phyloP scores from a whole-genome alignment of 2,329 filamentous ascomycete genomes.

The Colletotrichum sp. region DNA sequence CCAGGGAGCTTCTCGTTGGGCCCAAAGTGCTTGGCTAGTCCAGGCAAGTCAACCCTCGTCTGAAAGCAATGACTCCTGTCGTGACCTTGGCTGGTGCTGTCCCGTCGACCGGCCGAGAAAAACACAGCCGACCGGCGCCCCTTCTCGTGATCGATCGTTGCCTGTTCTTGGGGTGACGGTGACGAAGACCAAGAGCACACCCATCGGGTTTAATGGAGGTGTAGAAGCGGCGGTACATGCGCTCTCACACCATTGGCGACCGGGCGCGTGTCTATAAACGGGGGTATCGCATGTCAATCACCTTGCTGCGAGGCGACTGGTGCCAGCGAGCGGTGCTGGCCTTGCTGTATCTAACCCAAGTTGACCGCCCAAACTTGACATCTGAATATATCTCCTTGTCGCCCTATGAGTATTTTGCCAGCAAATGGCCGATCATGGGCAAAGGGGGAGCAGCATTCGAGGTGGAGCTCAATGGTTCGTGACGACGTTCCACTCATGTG shows the following conservation, averaged over 20 bases:
- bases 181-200: slow-evolving; percentile 20
- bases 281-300: slow-evolving; percentile 14
- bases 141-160: slow-evolving; percentile 10
- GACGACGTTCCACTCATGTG: neutral
- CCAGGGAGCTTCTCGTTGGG: neutral
- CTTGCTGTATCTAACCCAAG: neutral
- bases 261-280: slow-evolving; percentile 1
- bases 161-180: slow-evolving; percentile 16
- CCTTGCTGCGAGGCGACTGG: neutral
- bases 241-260: slow-evolving; percentile 1
- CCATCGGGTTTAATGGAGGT: neutral
- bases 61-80: neutral
- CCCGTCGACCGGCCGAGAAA: neutral
- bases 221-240: neutral
- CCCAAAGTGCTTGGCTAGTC: neutral
- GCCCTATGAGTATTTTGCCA: neutral
- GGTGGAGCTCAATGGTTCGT: neutral
- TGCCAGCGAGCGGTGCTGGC: neutral
- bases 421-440: neutral
- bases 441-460: neutral
- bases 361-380: neutral
- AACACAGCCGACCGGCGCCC: neutral
- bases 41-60: neutral
- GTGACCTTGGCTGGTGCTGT: neutral
- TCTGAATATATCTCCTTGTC: neutral